phyloP scores from a whole-genome alignment of 177 flowering plant species.

The Vitis hybrid region DNA sequence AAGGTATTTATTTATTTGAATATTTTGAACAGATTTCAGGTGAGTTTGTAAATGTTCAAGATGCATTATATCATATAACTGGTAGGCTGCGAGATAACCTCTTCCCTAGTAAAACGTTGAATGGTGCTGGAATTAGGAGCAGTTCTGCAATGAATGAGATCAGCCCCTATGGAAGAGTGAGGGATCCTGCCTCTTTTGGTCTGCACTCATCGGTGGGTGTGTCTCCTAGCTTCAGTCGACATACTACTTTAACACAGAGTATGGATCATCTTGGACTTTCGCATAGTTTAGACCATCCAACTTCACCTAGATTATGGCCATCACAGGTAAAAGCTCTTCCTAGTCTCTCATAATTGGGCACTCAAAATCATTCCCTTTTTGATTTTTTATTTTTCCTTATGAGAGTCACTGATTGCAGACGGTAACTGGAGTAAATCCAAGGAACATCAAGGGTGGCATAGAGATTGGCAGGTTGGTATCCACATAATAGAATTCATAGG shows the following conservation, averaged over 20 bases:
- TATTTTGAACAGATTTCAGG: conserved; percentile 53
- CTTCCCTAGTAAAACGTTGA: conserved; percentile 31
- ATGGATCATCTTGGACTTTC: conserved; percentile 52
- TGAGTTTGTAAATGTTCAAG: conserved; percentile 54
- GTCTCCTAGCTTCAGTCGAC: conserved; percentile 34
- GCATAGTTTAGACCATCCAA: conserved; percentile 26
- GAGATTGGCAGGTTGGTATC: conserved; percentile 64
- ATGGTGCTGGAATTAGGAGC: conserved; percentile 31
- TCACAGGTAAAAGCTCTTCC: conserved; percentile 30
- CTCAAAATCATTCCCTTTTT: conserved; percentile 2
- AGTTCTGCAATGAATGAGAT: conserved; percentile 21
- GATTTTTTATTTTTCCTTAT: background rate
- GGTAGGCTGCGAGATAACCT: conserved; percentile 65
- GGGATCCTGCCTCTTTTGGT: conserved; percentile 35
- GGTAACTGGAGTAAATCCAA: conserved; percentile 25
- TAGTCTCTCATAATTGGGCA: background rate
- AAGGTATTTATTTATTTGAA: background rate
- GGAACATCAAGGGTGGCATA: conserved; percentile 34
- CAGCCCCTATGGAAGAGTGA: conserved; percentile 36
- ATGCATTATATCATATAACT: conserved; percentile 67
- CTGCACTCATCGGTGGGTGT: conserved; percentile 28
- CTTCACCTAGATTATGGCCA: conserved; percentile 38
- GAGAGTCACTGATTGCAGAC: conserved; percentile 27
- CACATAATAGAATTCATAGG: background rate
- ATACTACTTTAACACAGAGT: conserved; percentile 30